Conservation (phyloP, 306 rosid genomes). For the Geum urbanum region DNA sequence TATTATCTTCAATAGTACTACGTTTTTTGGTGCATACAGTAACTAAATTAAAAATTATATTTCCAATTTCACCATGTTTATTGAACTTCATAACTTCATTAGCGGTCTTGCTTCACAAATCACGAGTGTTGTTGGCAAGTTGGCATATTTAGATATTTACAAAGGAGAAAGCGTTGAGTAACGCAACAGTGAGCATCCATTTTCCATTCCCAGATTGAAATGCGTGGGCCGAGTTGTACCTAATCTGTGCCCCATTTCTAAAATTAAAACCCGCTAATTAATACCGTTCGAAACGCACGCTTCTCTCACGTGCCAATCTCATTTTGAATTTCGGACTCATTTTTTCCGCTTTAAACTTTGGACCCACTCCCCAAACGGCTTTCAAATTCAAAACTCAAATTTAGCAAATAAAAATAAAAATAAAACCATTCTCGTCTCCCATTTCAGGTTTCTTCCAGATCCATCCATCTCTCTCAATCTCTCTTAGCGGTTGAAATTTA, state of each 20-base stretch:
- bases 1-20: not conserved
- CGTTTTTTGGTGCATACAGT: not conserved
- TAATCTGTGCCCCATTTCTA: not conserved
- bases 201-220: not conserved
- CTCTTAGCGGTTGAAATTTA: not conserved
- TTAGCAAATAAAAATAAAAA: not conserved
- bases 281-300: constrained; percentile 51
- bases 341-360: constrained; percentile 28
- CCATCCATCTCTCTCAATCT: not conserved
- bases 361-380: not conserved
- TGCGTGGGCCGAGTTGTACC: constrained; percentile 14
- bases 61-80: not conserved
- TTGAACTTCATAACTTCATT: not conserved
- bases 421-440: not conserved
- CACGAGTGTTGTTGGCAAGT: not conserved
- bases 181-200: constrained; percentile 1
- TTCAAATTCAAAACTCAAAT: constrained; percentile 39
- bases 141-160: too few relatives aligned
- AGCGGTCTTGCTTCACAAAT: not conserved
- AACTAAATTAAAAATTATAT: not conserved
- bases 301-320: constrained; percentile 39
- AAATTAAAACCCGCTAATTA: constrained; percentile 16
- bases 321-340: constrained; percentile 65
- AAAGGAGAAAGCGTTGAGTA: not conserved
- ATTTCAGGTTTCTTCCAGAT: not conserved